Evolutionary conservation across 139 green algal genomes (phyloP), one percentile per base, ranked within the genome.

Genomic region (Haematococcus sp.): DNA sequence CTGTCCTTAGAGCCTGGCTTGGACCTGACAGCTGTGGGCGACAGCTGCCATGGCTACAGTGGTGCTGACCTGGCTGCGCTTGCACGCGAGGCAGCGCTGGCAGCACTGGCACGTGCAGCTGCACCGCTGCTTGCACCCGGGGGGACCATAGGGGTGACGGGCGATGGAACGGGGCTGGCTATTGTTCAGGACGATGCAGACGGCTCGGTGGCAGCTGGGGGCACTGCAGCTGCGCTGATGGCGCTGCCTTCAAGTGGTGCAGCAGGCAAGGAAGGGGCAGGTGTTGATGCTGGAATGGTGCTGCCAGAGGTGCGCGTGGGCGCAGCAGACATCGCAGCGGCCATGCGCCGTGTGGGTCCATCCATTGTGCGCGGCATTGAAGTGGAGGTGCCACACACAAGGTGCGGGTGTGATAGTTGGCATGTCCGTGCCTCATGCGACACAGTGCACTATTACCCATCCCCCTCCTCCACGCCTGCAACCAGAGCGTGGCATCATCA

Each of bases 11-110:
- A 34, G 1, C 22, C 58, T 20, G 81, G 88, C 34, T 80, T 96
- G 11, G 85, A 95, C 73, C 54, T 98, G 69, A 61, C 72, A 2
- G 46, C 27, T 1, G 33, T 98, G 17, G 88, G 93, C 16, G 63
- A 51, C 4, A 31, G 43, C 28, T 91, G 83, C 46, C 83, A 93
- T 66, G 93, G 93, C 64, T 97, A 93, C 81, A 93, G 87, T 3
- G 93, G 91, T 7, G 93, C 93, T 19, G 93, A 98, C 76, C 79
- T 98, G 76, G 83, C 84, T 16, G 66, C 49, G 23, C 35, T 51
- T 7, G 59, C 44, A 30, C 56, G 49, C 46, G 30, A 54, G 19
- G 51, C 49, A 27, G 28, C 40, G 27, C 34, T 59, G 55, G 68
- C 30, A 22, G 64, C 40, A 20, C 25, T 71, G 64, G 44, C 64